These are phyloP conservation scores for Saksenaea oblongispora DNA, from an alignment of 371 early-diverging fungal species.

Conservation along the genomic window DNA sequence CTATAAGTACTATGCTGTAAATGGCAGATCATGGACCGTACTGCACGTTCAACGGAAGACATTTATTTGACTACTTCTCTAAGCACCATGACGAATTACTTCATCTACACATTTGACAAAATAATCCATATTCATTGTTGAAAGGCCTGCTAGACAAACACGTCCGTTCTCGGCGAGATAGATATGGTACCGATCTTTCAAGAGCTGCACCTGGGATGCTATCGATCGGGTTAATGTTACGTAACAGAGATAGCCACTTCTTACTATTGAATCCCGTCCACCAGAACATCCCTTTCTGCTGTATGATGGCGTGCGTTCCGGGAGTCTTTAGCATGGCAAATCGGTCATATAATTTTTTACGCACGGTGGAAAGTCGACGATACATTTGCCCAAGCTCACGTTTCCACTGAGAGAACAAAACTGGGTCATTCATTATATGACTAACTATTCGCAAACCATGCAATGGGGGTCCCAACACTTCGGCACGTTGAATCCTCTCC, in stretches of 20 bases:
- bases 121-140: slow-evolving; percentile 69
- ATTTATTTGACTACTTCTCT: neutral
- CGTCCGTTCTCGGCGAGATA: slow-evolving; percentile 87
- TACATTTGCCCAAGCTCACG: slow-evolving; percentile 71
- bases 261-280: slow-evolving; percentile 75
- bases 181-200: slow-evolving; percentile 76
- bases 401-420: slow-evolving; percentile 74
- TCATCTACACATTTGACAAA: slow-evolving; percentile 71
- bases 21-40: no score
- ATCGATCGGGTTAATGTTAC: no score
- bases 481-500: slow-evolving; percentile 70
- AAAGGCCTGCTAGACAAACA: slow-evolving; percentile 86
- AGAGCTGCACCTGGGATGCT: slow-evolving; percentile 58
- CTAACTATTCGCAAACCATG: slow-evolving; percentile 77
- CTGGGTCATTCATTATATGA: slow-evolving; percentile 68
- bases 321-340: slow-evolving; percentile 73
- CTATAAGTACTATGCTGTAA: no score
- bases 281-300: slow-evolving; percentile 93
- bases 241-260: no score
- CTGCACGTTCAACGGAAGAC: no score
- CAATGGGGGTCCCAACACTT: slow-evolving; percentile 77
- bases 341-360: slow-evolving; percentile 32
- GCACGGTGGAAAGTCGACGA: slow-evolving; percentile 16
- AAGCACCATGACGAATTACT: slow-evolving; percentile 51
- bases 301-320: slow-evolving; percentile 81